Base-by-base conservation (phyloP, 257 asterid genomes). In the Salvia rosmarinus region DNA sequence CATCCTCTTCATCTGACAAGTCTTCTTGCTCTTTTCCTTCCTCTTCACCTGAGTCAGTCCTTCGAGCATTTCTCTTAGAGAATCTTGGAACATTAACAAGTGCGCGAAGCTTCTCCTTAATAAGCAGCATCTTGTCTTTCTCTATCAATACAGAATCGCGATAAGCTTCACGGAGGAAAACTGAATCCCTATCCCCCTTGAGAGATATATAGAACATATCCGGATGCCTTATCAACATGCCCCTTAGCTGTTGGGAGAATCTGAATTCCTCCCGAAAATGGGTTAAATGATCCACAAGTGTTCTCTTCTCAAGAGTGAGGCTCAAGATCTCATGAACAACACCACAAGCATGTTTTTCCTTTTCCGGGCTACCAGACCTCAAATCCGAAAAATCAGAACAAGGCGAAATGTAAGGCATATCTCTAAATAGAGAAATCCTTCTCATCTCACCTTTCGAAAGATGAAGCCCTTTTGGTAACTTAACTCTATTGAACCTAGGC, bases 211-310 rank as follows among this genome's bases (percentile, higher is more conserved):
- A 91, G 58, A 95, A 95, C 97, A 91, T 88, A 78, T 95, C 98
- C 1, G 98, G 98, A 84, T 95, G 99, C 85, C 99, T 91, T 73
- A 95, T 79, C 84, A 95, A 74, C 99, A 95, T 95, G 62, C 99
- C 99, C 68, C 98, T 84, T 30, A 95, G 84, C 83, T 95, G 98
- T 77, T 95, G 99, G 51, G 99, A 95, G 84, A 95, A 95, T 74
- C 94, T 83, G 72, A 91, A 95, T 47, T 95, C 99, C 49, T 95
- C 99, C 9, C 99, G 77, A 55, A 95, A 95, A 85, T 95, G 99
- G 19, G 98, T 95, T 34, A 95, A 75, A 72, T 95, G 97, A 76
- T 95, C 99, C 6, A 89, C 97, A 19, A 95, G 98, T 32, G 98
- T 95, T 72, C 92, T 87, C 84, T 95, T 95, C 88, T 95, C 99